A percentile compares a stretch with the other conserved stretches of the same genome.
Conservation (phyloP, 805 yeast genomes). For the Cyberlindnera bimundalis region DNA sequence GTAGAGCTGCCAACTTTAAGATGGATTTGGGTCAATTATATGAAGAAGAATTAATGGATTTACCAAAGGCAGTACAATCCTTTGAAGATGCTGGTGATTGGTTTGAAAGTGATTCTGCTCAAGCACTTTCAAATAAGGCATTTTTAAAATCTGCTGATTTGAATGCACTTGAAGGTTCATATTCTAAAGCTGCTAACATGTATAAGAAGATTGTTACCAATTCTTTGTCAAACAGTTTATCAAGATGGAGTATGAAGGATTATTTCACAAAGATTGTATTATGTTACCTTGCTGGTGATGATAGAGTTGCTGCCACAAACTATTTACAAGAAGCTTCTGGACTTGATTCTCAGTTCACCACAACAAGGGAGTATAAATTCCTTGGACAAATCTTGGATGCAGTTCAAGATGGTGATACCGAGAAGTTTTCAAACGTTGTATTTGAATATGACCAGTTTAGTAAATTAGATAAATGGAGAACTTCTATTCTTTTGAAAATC, state of each 20-base stretch:
- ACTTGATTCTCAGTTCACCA: constrained; percentile 73
- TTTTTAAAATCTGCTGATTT: constrained; percentile 87
- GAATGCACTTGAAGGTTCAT: constrained; percentile 71
- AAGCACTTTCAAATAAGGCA: constrained; percentile 85
- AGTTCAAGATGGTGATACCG: constrained; percentile 77
- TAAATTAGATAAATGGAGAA: constrained; percentile 88
- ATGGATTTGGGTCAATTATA: constrained; percentile 86
- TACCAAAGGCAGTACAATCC: constrained; percentile 63
- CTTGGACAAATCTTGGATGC: constrained; percentile 65
- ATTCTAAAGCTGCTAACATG: constrained; percentile 67
- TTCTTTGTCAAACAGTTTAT: constrained; percentile 66
- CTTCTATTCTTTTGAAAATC: constrained; percentile 75
- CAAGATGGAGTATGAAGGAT: constrained; percentile 92
- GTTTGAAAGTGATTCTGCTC: constrained; percentile 90
- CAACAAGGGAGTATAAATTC: constrained; percentile 73
- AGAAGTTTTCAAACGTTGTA: constrained; percentile 67
- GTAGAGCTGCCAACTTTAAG: constrained; percentile 93
- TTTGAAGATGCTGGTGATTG: constrained; percentile 96
- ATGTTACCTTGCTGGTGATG: constrained; percentile 81
- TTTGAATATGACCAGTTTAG: constrained; percentile 83
- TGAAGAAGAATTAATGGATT: constrained; percentile 70
- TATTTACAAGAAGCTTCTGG: constrained; percentile 58
- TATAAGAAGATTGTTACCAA: constrained; percentile 78
- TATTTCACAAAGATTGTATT: constrained; percentile 81
- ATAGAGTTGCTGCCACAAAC: constrained; percentile 80